These are phyloP conservation scores for Magnolia changhungtana DNA, from an alignment of 164 flowering plant genomes.

Conservation along the genomic window DNA sequence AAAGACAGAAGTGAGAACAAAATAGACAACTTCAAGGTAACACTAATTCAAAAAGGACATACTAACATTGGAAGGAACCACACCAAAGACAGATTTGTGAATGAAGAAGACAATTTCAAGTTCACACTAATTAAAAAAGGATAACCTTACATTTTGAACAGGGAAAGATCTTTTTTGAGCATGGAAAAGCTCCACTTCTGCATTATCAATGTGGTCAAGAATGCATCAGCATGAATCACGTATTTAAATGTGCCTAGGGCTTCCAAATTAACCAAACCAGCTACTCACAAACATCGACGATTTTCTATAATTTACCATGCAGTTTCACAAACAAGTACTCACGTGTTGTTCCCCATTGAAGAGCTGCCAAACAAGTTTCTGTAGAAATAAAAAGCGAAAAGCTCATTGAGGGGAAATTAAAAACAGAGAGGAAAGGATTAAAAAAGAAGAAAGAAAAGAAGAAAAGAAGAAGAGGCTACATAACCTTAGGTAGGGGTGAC, in stretches of 20 bases:
- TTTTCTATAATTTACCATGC: neutral
- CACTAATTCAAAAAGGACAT: no score
- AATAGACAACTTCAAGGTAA: no score
- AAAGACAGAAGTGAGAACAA: no score
- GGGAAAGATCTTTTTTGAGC: neutral
- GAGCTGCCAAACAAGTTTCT: slow-evolving; percentile 64
- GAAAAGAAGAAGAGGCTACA: no score
- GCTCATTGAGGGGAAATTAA: neutral
- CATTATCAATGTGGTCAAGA: neutral
- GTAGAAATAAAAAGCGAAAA: neutral
- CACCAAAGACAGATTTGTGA: no score
- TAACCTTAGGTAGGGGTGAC: no score
- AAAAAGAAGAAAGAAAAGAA: neutral
- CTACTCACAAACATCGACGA: neutral
- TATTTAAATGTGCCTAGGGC: neutral
- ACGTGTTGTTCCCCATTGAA: slow-evolving; percentile 4
- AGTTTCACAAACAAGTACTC: neutral
- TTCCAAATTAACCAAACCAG: no score
- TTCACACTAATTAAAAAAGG: neutral
- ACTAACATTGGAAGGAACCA: no score
- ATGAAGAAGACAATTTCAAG: no score
- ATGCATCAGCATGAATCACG: neutral
- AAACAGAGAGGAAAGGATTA: neutral
- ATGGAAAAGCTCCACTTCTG: slow-evolving; percentile 3
- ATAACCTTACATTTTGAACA: neutral